A percentile compares a stretch with the other conserved stretches of the same genome.
Conservation (phyloP, 257 asterid species). For the Scutellaria galericulata region DNA sequence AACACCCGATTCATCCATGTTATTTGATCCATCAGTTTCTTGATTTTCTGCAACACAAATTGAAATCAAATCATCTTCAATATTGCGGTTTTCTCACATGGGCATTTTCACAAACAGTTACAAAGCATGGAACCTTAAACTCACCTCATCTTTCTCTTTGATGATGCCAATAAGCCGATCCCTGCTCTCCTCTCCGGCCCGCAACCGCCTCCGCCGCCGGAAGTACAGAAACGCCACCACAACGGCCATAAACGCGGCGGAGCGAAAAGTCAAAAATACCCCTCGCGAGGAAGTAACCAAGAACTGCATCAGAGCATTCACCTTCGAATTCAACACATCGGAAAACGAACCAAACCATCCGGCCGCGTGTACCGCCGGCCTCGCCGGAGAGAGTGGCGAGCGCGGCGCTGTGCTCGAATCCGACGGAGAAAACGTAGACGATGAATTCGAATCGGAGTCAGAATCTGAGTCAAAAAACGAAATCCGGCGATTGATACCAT, state of each 20-base stretch:
- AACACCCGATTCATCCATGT: slow-evolving; percentile 67
- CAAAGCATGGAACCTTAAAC: background rate
- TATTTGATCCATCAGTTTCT: slow-evolving; percentile 65
- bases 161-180: slow-evolving; percentile 39
- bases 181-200: slow-evolving; percentile 24
- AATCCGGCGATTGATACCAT: slow-evolving; percentile 11
- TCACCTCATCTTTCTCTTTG: slow-evolving; percentile 54
- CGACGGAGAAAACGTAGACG: slow-evolving; percentile 49
- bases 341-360: slow-evolving; percentile 41
- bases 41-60: slow-evolving; percentile 60
- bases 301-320: slow-evolving; percentile 21
- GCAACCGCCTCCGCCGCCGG: slow-evolving; percentile 46
- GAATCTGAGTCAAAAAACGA: slow-evolving; percentile 40
- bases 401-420: slow-evolving; percentile 39
- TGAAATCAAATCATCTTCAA: background rate
- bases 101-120: slow-evolving; percentile 52
- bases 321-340: slow-evolving; percentile 41
- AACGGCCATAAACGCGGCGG: slow-evolving; percentile 37
- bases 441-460: slow-evolving; percentile 40
- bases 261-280: slow-evolving; percentile 30
- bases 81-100: background rate
- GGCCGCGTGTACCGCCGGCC: background rate
- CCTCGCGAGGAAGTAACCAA: slow-evolving; percentile 35
- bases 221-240: slow-evolving; percentile 43
- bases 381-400: slow-evolving; percentile 33